Percentiles rank a stretch among this genome's conserved stretches.
These are phyloP conservation scores for Citrus glauca DNA, from an alignment of 345 rosid genomes.

Conservation along the genomic window DNA sequence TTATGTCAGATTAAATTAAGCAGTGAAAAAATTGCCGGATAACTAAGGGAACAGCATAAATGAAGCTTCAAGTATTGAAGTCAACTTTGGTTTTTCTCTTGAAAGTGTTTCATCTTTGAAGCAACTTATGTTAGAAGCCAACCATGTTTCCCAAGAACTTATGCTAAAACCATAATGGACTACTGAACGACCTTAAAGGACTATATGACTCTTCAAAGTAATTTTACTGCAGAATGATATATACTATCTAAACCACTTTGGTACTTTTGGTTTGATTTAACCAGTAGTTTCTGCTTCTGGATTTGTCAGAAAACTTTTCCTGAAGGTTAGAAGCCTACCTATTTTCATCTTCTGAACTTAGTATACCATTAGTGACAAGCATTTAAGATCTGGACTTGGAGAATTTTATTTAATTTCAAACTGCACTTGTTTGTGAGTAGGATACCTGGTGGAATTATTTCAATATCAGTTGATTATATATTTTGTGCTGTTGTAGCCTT, in stretches of 20 bases:
- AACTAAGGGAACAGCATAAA: background rate
- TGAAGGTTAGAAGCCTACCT: background rate
- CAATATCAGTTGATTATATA: background rate
- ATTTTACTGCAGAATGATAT: background rate
- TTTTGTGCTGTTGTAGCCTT: constrained; percentile 55
- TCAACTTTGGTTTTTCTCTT: background rate
- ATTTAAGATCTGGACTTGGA: background rate
- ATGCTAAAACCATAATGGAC: background rate
- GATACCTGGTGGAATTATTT: background rate
- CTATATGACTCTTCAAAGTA: background rate
- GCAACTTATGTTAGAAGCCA: background rate
- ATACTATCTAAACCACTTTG: background rate
- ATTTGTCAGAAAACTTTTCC: background rate
- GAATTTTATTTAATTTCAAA: constrained; percentile 5
- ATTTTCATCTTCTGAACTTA: background rate
- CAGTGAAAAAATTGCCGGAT: background rate
- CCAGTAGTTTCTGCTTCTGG: background rate
- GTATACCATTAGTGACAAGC: background rate
- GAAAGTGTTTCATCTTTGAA: background rate
- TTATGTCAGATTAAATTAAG: background rate
- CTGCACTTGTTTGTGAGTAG: background rate
- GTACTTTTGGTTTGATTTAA: background rate
- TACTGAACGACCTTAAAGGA: background rate
- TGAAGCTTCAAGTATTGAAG: background rate
- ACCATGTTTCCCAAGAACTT: background rate